Percentiles rank a stretch among this genome's conserved stretches.
Evolutionary conservation across 1,284 basidiomycete genomes (phyloP).

Genomic region (Melanopsichium pennsylvanicum): DNA sequence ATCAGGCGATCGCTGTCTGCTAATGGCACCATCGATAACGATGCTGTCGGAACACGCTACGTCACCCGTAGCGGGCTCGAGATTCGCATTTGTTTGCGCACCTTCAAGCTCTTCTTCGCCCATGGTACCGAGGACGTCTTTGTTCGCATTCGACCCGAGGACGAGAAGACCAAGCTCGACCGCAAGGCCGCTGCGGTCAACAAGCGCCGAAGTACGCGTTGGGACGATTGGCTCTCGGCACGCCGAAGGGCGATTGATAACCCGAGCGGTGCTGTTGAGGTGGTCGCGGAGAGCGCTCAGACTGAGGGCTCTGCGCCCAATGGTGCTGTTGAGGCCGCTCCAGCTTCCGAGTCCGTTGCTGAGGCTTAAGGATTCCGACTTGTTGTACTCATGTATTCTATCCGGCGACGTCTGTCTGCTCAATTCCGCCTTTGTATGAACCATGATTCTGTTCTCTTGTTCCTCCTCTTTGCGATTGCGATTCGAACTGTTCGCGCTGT

Average conservation of each 20-base stretch:
- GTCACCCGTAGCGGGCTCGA: slow-evolving; percentile 71
- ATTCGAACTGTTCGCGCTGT: too few relatives aligned
- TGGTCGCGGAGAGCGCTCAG: too few relatives aligned
- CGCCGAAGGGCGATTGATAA: slow-evolving; percentile 49
- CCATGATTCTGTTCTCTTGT: too few relatives aligned
- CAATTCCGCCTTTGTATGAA: too few relatives aligned
- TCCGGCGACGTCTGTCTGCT: too few relatives aligned
- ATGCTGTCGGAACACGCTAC: slow-evolving; percentile 41
- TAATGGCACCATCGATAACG: slow-evolving; percentile 35
- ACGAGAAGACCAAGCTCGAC: slow-evolving; percentile 28
- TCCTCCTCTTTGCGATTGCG: too few relatives aligned
- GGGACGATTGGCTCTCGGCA: slow-evolving; percentile 50
- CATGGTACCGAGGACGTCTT: slow-evolving; percentile 67
- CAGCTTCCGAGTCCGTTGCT: slow-evolving; percentile 6
- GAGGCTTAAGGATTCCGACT: slow-evolving; percentile 2
- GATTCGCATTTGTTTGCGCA: slow-evolving; percentile 67
- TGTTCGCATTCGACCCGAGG: slow-evolving; percentile 46
- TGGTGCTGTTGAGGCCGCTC: slow-evolving; percentile 5
- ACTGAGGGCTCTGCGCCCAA: slow-evolving; percentile 4
- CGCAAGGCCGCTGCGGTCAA: slow-evolving; percentile 23
- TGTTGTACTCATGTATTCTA: slow-evolving; percentile 5
- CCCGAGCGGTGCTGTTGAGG: slow-evolving; percentile 6
- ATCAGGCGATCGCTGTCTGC: slow-evolving; percentile 48
- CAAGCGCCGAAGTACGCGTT: slow-evolving; percentile 33
- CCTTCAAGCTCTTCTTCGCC: slow-evolving; percentile 67